Evolutionary conservation across 306 rosid species (phyloP), one percentile per base, ranked within the genome.

Genomic region (Castanospermum australe): DNA sequence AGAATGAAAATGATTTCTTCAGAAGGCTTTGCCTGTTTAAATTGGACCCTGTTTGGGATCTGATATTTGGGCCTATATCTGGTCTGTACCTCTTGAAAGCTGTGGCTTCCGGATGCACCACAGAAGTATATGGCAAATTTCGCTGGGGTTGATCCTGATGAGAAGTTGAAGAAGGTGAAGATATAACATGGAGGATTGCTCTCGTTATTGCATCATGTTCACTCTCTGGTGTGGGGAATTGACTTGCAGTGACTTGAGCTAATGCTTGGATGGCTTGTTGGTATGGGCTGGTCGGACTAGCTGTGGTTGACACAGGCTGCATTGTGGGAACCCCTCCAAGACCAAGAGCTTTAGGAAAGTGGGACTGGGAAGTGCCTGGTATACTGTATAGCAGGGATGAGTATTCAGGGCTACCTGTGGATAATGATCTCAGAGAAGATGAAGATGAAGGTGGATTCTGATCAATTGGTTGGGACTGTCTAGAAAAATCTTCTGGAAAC

Each of bases 371-470:
- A 1, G 90, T 74, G 30, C 73, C 76, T 4, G 90, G 89, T 63
- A 81, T 82, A 68, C 38, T 91, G 81, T 90, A 87, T 61, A 92
- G 66, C 61, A 92, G 90, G 38, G 92, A 87, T 4, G 97, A 92
- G 30, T 63, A 82, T 64, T 91, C 95, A 20, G 93, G 98, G 87
- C 93, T 91, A 15, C 86, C 97, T 39, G 89, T 69, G 61, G 98
- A 88, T n/a, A 86, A 13, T 63, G 97, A 94, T 88, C 87, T 90
- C 63, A 91, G 64, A 21, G 97, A 95, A 1, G 99, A 92, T 62
- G 99, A 88, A 11, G 97, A 91, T 59, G 99, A 82, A 9, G 79
- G 89, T 41, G 86, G 90, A 74, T 88, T 86, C 39, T 83, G 95
- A 67, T 76, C 88, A 8, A 82, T 61, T 63, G 77, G 83, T n/a